These are phyloP conservation scores for Ramaria sp. DNA, from an alignment of 768 basidiomycete genomes.

Conservation along the genomic window DNA sequence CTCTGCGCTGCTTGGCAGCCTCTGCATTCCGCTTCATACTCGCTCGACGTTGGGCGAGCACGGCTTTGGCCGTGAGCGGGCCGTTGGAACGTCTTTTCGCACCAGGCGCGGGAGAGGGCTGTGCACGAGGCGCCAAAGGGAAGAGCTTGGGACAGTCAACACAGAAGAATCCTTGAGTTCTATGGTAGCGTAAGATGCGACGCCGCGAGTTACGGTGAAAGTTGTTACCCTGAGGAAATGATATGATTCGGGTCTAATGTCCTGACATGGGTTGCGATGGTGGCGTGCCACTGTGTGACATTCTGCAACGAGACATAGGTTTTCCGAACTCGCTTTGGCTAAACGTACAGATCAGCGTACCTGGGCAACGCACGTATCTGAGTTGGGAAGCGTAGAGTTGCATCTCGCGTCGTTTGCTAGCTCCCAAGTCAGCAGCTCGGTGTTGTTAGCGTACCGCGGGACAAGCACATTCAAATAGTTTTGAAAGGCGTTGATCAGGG, in stretches of 20 bases:
- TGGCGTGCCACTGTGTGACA: conserved; percentile 47
- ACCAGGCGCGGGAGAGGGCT: conserved; percentile 30
- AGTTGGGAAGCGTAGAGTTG: conserved; percentile 39
- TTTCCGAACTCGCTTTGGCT: background rate
- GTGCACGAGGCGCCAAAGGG: conserved; percentile 23
- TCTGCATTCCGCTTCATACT: conserved; percentile 30
- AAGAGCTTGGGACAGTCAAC: conserved; percentile 45
- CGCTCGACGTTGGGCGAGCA: conserved; percentile 40
- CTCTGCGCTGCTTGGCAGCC: background rate
- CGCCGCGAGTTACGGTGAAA: background rate
- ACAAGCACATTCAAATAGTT: conserved; percentile 49
- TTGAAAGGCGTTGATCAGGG: conserved; percentile 39
- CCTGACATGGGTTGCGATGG: conserved; percentile 33
- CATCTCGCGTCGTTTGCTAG: conserved; percentile 62
- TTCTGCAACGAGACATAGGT: conserved; percentile 25
- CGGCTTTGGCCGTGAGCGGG: conserved; percentile 35
- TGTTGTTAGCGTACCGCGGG: conserved; percentile 41
- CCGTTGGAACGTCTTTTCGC: conserved; percentile 26
- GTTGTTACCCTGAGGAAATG: conserved; percentile 44
- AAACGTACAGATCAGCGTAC: background rate
- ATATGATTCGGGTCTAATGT: conserved; percentile 52
- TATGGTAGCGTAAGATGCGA: background rate
- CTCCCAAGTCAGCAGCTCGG: conserved; percentile 50
- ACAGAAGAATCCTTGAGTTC: conserved; percentile 48
- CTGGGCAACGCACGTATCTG: conserved; percentile 13